Conservation (phyloP, 148 eudicot species). For the Silene latifolia region DNA sequence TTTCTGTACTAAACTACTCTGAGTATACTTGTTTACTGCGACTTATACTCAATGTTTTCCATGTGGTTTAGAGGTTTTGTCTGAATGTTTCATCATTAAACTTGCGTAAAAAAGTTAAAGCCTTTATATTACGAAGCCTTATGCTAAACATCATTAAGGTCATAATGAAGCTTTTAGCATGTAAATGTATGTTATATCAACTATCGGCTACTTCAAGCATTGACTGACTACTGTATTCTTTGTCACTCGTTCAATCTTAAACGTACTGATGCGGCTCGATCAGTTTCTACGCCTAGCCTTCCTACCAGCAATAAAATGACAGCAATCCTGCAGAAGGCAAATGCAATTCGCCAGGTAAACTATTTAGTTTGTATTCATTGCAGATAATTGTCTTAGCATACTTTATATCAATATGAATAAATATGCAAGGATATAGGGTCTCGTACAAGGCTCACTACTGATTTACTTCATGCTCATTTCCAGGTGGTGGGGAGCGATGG, state of each 20-base stretch:
- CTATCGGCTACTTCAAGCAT: neutral
- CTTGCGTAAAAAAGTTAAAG: too few species aligned
- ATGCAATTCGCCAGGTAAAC: slow-evolving; percentile 82
- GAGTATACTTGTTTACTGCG: too few species aligned
- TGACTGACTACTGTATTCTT: slow-evolving; percentile 6
- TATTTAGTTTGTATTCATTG: neutral
- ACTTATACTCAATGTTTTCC: too few species aligned
- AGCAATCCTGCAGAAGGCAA: slow-evolving; percentile 85
- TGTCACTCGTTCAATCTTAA: slow-evolving; percentile 73
- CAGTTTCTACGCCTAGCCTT: slow-evolving; percentile 32
- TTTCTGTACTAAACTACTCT: too few species aligned
- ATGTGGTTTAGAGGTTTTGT: too few species aligned
- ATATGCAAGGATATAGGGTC: too few species aligned
- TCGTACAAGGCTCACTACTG: too few species aligned
- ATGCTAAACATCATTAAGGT: too few species aligned
- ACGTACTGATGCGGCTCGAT: slow-evolving; percentile 43
- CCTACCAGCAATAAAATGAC: slow-evolving; percentile 48
- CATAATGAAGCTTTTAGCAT: neutral
- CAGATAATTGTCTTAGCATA: neutral
- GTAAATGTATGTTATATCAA: neutral
- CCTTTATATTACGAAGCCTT: too few species aligned
- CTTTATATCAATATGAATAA: too few species aligned
- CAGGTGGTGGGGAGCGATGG: slow-evolving; percentile 92
- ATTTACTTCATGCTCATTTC: neutral
- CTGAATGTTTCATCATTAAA: too few species aligned